Base-by-base conservation (phyloP, 257 asterid species). In the Fraxinus anomala region DNA sequence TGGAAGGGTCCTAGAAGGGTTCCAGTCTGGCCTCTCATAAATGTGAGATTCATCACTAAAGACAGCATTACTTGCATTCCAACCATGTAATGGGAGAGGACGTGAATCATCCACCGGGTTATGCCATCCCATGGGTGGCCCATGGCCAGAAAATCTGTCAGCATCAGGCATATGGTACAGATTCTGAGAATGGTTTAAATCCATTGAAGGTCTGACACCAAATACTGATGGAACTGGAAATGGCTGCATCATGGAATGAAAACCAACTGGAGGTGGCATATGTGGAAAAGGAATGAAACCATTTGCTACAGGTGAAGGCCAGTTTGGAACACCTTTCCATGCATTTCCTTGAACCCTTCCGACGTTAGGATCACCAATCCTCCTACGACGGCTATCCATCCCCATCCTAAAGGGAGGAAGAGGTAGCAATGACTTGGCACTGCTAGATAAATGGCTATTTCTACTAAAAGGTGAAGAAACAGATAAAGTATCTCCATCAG, bases 241-340 rank as follows among this genome's bases (percentile, higher is more conserved):
- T 37, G 88, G 97, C 82, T 89, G 97, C 96, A 96, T 96, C 77
- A 89, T 91, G 1, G 92, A 89, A 82, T 85, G 96, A 81, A 91
- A 91, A 80, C 85, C 85, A 34, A 91, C 91, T 49, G 90, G 94
- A 70, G 96, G 92, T 13, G 96, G 96, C 68, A 85, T 93, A 37
- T 91, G 99, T 71, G 91, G 97, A 82, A 87, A 96, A 77, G 96
- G 97, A 89, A 96, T 79, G 89, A 92, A 96, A 78, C 99, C 97
- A 80, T 93, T 96, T 75, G 90, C 87, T 77, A 90, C 76, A 26
- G 94, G 98, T 73, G 99, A 91, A 73, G 91, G 91, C 99, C 99
- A 96, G 82, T 79, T 90, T 65, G 97, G 98, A 75, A 89, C 86
- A 71, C 94, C 96, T 86, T 92, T 89, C 99, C 98, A 96, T 81